Evolutionary conservation across 2,329 filamentous ascomycete genomes (phyloP).

Genomic region (Lasiodiplodia hormozganensis): DNA sequence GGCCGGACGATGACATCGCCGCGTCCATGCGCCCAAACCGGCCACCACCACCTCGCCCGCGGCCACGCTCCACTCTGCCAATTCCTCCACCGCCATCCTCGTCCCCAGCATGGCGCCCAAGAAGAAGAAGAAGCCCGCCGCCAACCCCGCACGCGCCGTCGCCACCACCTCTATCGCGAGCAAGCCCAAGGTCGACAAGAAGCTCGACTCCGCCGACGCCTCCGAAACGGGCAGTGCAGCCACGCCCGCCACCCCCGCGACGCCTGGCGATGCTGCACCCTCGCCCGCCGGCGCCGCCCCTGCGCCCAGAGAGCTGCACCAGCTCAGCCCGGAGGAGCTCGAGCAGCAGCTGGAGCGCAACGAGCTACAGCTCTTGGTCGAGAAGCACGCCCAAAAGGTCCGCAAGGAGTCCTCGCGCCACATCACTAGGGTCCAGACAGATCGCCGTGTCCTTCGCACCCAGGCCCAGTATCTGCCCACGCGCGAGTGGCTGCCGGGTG

Average conservation of each 20-base stretch:
- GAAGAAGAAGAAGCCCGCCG: constrained; percentile 90
- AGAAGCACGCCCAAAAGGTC: constrained; percentile 80
- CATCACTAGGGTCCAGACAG: constrained; percentile 79
- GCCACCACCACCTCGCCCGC: neutral
- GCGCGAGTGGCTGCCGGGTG: constrained; percentile 79
- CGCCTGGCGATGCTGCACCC: constrained; percentile 19
- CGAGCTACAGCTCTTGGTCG: constrained; percentile 86
- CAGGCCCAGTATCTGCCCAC: constrained; percentile 77
- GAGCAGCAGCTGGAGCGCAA: constrained; percentile 87
- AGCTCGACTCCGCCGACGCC: constrained; percentile 34
- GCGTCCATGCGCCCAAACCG: constrained; percentile 15
- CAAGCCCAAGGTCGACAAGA: constrained; percentile 66
- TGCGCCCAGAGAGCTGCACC: constrained; percentile 50
- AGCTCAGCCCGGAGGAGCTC: constrained; percentile 83
- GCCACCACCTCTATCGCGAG: constrained; percentile 92
- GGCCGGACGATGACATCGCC: constrained; percentile 18
- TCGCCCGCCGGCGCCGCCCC: constrained; percentile 33
- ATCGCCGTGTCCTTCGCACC: constrained; percentile 78
- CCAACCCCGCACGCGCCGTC: constrained; percentile 90
- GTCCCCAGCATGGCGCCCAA: constrained; percentile 69
- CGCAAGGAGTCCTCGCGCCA: constrained; percentile 81
- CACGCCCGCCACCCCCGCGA: constrained; percentile 25
- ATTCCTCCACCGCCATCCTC: neutral
- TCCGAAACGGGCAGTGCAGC: constrained; percentile 33
- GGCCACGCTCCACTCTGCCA: neutral